Evolutionary conservation across 345 rosid genomes (phyloP), one percentile per base, ranked within the genome.

Genomic region (Salix caprea): DNA sequence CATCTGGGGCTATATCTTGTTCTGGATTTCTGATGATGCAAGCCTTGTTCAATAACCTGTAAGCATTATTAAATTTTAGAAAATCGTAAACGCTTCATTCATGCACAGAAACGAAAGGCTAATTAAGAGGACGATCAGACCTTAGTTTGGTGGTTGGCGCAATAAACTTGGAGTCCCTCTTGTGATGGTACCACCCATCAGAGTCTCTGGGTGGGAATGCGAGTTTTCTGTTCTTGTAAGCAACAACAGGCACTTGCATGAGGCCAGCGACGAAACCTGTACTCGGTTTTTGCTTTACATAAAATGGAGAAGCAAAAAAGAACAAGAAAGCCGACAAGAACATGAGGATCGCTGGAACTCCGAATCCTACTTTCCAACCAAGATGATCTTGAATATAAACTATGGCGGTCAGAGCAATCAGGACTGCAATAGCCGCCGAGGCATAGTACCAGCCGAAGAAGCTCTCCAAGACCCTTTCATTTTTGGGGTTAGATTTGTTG

Each of bases 351-450:
- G 79, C 82, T 40, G 90, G 88, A 65, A 87, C 77, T 23, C 89
- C 93, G 58, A 86, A 89, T 8, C 95, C 91, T 0, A 88, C 81
- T 34, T 69, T 74, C 93, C 95, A 91, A 2, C 95, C 93, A 12
- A 78, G 39, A 14, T 64, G 70, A 34, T 87, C 88, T 79, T 91
- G 91, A 74, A 86, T 73, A 64, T 85, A 88, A n/a, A 91, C 91
- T 18, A 88, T 73, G 12, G 66, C 78, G 48, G 90, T 86, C 74
- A 83, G 46, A 2, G 91, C 75, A 44, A 85, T 30, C 71, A 87
- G 69, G 65, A 74, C 42, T 2, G 90, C 75, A 62, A 85, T n/a
- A 6, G 82, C 72, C 69, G 76, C 76, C 2, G 88, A 76, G 7
- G 79, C 84, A 73, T 84, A 85, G 76, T 87, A 87, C 90, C 91